phyloP scores from a whole-genome alignment of 495 filamentous ascomycete genomes.

The Podospora appendiculata region DNA sequence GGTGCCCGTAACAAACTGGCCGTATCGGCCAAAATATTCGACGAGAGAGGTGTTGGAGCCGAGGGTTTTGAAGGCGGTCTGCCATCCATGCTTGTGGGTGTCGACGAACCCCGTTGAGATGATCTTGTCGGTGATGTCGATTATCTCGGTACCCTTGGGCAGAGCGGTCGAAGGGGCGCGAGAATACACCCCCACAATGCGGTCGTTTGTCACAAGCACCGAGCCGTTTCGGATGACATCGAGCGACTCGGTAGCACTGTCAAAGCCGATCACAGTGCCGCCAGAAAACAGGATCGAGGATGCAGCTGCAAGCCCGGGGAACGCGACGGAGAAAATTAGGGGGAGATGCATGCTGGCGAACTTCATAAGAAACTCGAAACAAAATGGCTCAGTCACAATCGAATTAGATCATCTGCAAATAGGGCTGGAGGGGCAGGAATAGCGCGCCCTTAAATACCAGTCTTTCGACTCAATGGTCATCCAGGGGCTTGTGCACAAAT shows the following conservation, averaged over 20 bases:
- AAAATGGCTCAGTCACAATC: no score
- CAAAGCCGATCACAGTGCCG: conserved; percentile 36
- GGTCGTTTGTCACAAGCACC: conserved; percentile 30
- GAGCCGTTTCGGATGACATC: conserved; percentile 31
- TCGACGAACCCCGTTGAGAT: conserved; percentile 46
- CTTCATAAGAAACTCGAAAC: no score
- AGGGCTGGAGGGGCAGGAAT: no score
- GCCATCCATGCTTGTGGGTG: conserved; percentile 47
- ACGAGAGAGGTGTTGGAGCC: conserved; percentile 24
- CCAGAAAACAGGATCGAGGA: conserved; percentile 4
- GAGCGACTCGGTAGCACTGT: conserved; percentile 24
- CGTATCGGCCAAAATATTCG: conserved; percentile 22
- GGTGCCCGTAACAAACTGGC: conserved; percentile 9
- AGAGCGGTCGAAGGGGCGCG: not conserved
- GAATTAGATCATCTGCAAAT: no score
- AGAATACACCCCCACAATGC: conserved; percentile 24
- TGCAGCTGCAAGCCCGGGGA: not conserved
- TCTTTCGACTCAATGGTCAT: no score
- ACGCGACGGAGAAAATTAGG: no score
- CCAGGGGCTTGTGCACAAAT: no score
- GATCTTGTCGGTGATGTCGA: conserved; percentile 39
- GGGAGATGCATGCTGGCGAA: no score
- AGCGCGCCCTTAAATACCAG: no score
- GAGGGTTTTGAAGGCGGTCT: conserved; percentile 36
- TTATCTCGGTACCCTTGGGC: conserved; percentile 14